A percentile compares a stretch with the other conserved stretches of the same genome.
phyloP scores from a whole-genome alignment of 768 basidiomycete species.

The Russula dissimulans region DNA sequence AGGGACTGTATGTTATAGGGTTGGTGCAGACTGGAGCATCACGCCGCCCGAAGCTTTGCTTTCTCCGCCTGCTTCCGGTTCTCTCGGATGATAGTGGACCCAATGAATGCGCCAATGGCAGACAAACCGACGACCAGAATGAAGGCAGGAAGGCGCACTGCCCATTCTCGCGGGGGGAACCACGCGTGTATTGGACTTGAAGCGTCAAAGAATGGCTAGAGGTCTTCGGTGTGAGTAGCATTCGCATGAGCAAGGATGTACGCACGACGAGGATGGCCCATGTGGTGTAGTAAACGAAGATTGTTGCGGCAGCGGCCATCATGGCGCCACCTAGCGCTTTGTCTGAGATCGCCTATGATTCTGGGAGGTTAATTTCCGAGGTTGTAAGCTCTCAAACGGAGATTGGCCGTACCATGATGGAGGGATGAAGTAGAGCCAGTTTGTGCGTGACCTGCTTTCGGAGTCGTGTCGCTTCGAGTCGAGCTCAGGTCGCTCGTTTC shows the following conservation, averaged over 20 bases:
- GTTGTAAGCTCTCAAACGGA: background rate
- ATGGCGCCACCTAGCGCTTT: conserved; percentile 71
- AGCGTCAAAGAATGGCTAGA: conserved; percentile 72
- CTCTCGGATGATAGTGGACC: conserved; percentile 64
- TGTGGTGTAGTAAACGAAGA: conserved; percentile 84
- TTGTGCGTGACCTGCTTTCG: background rate
- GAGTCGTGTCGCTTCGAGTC: background rate
- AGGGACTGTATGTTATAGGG: background rate
- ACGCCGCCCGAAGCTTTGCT: conserved; percentile 53
- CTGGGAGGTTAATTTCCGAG: background rate
- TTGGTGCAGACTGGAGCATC: background rate
- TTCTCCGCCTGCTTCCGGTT: conserved; percentile 58
- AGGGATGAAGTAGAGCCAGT: background rate
- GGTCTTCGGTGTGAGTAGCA: background rate
- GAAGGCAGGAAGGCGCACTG: conserved; percentile 76
- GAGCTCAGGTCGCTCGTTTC: background rate
- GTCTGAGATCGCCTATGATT: conserved; percentile 61
- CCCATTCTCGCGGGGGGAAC: conserved; percentile 92
- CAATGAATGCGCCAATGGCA: conserved; percentile 77
- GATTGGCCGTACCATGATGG: conserved; percentile 4
- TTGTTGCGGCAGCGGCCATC: conserved; percentile 64
- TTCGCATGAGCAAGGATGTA: background rate
- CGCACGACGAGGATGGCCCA: conserved; percentile 86
- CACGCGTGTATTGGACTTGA: conserved; percentile 63
- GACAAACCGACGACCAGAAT: conserved; percentile 72